These are phyloP conservation scores for Aspergillus jensenii DNA, from an alignment of 2,329 filamentous ascomycete genomes.

Conservation along the genomic window DNA sequence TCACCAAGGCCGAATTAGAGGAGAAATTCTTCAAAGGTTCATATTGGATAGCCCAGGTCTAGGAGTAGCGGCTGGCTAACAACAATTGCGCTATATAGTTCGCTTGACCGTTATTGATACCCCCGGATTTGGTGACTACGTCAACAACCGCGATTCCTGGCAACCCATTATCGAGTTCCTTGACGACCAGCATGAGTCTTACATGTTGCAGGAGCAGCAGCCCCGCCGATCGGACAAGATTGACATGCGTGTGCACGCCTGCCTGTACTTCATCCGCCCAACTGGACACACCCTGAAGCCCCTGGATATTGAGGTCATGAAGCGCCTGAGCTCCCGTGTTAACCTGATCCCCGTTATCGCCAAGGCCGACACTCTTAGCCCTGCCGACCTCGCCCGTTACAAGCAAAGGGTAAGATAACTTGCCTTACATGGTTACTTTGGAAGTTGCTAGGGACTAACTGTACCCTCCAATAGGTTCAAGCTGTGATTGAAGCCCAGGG, in stretches of 20 bases:
- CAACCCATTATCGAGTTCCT: constrained; percentile 99
- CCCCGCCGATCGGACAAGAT: constrained; percentile 98
- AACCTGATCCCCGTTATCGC: constrained; percentile 98
- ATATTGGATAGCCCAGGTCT: not conserved
- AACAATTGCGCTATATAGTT: constrained; percentile 56
- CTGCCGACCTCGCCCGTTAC: constrained; percentile 85
- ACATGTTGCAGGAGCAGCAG: constrained; percentile 99
- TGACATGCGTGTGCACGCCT: constrained; percentile 96
- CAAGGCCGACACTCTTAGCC: constrained; percentile 97
- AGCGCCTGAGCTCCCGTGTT: constrained; percentile 94
- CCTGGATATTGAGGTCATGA: constrained; percentile 99
- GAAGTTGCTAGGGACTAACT: not conserved
- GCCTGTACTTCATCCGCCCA: constrained; percentile 98
- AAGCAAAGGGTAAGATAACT: constrained; percentile 76
- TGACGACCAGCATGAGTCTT: constrained; percentile 99
- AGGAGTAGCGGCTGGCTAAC: constrained; percentile 20
- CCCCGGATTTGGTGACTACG: constrained; percentile 98
- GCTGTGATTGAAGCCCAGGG: constrained; percentile 96
- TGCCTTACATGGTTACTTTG: not conserved
- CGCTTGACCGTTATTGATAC: constrained; percentile 98
- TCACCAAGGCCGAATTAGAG: constrained; percentile 98
- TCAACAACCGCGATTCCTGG: constrained; percentile 99
- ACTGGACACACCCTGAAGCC: constrained; percentile 98
- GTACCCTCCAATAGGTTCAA: constrained; percentile 64
- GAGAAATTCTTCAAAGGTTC: constrained; percentile 99